Percentiles rank a stretch among this genome's conserved stretches.
phyloP scores from a whole-genome alignment of 805 yeast genomes.

The Barnettozyma vustinii region DNA sequence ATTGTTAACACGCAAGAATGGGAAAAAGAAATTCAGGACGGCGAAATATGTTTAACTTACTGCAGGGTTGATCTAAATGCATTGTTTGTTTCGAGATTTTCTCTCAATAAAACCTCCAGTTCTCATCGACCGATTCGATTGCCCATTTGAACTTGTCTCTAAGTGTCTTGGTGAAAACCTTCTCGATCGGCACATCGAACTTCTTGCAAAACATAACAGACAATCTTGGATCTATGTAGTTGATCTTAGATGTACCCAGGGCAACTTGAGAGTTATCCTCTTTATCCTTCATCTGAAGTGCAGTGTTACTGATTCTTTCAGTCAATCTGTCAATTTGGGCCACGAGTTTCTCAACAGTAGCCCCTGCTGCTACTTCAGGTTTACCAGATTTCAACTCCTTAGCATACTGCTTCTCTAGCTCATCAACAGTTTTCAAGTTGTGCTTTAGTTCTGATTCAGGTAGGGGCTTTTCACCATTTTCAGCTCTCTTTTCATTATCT shows the following conservation, averaged over 20 bases:
- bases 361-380: conserved; percentile 45
- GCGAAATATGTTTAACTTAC: not conserved
- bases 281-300: conserved; percentile 79
- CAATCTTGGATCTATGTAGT: conserved; percentile 91
- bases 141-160: conserved; percentile 97
- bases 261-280: conserved; percentile 94
- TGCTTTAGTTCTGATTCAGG: conserved; percentile 54
- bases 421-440: conserved; percentile 51
- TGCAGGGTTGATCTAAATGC: not conserved
- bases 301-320: conserved; percentile 60
- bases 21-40: not conserved
- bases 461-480: conserved; percentile 48
- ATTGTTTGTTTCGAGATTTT: not conserved
- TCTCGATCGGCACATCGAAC: conserved; percentile 85
- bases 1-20: too few relatives aligned
- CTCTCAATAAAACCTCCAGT: conserved; percentile 67
- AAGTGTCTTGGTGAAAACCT: conserved; percentile 82
- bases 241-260: conserved; percentile 86
- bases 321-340: conserved; percentile 69
- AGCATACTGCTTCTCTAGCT: conserved; percentile 42
- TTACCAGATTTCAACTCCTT: conserved; percentile 55
- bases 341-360: conserved; percentile 60
- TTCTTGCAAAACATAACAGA: conserved; percentile 86
- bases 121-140: conserved; percentile 78
- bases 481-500: conserved; percentile 69